Evolutionary conservation across 2,329 filamentous ascomycete genomes (phyloP), one percentile per base, ranked within the genome.

Genomic region (Beauveria scarabaeidicola): DNA sequence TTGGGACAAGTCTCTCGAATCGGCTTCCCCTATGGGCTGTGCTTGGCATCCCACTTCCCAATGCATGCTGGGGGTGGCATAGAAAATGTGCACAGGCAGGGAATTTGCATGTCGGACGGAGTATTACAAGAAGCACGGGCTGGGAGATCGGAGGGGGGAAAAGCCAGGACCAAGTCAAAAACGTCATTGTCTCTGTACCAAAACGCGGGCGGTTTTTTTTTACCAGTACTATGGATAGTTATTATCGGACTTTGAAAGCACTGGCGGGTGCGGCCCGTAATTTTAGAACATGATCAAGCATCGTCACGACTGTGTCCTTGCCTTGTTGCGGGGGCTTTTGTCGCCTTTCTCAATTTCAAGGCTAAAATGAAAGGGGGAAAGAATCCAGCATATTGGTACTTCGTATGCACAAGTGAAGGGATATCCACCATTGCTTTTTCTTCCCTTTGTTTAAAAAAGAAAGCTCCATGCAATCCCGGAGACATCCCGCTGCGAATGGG

Each of bases 11-110:
- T 57, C 44, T 57, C 44, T 46, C 27, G 10, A 50, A 57, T 50
- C 43, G 54, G 54, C 21, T 40, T 50, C 15, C 27, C 41, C 13
- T 15, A 27, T 17, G 27, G 11, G 15, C 17, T n/a, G 23, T 44
- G 32, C 55, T 57, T 15, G 43, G 43, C 54, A 41, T 58, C 36
- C 46, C 47, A 47, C 47, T 44, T 57, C 21, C 46, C 55, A 47
- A 58, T 58, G 55, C 36, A 21, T 13, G 32, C 6, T 38, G 10
- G 25, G 38, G 55, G 8, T n/a, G 46, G 9, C 7, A 21, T 41
- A 32, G 44, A 5, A 17, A 17, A 51, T 43, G 55, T 38, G 43
- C 32, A 40, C 29, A 32, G 29, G 53, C 46, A 38, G 36, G 13
- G 23, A 23, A 41, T 17, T 32, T 36, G 54, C 46, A 36, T 50